These are phyloP conservation scores for Tylopilus sp. DNA, from an alignment of 1,284 basidiomycete species.

Conservation along the genomic window DNA sequence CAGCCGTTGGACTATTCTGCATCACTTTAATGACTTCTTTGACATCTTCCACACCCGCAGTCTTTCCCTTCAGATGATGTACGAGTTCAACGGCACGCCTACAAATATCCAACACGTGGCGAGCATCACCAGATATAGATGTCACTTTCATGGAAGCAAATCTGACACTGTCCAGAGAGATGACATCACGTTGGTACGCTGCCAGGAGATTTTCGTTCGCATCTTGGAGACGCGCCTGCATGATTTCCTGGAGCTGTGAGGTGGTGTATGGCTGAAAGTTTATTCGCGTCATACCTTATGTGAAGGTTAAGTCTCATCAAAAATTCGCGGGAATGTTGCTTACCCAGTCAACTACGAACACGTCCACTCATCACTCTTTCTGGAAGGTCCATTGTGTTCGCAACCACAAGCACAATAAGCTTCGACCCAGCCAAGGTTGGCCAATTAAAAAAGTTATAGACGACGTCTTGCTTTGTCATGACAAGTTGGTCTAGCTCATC, in stretches of 20 bases:
- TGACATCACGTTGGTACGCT: slow-evolving; percentile 59
- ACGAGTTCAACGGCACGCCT: slow-evolving; percentile 90
- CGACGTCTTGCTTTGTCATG: slow-evolving; percentile 96
- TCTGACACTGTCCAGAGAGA: slow-evolving; percentile 85
- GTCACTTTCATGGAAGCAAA: slow-evolving; percentile 94
- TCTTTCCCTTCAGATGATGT: slow-evolving; percentile 56
- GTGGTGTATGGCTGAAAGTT: slow-evolving; percentile 95
- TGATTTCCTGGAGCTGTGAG: slow-evolving; percentile 87
- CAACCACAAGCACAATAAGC: slow-evolving; percentile 96
- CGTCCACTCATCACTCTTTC: slow-evolving; percentile 94
- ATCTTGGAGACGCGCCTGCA: slow-evolving; percentile 80
- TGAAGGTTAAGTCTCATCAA: slow-evolving; percentile 9
- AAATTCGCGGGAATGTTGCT: slow-evolving; percentile 31
- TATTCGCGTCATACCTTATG: slow-evolving; percentile 91
- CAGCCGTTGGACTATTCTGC: slow-evolving; percentile 92
- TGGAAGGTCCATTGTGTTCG: slow-evolving; percentile 98
- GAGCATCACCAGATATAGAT: slow-evolving; percentile 94
- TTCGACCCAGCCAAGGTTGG: slow-evolving; percentile 89
- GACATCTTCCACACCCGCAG: slow-evolving; percentile 82
- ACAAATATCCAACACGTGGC: slow-evolving; percentile 95
- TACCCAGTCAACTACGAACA: slow-evolving; percentile 92
- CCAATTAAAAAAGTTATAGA: slow-evolving; percentile 99
- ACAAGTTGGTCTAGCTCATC: slow-evolving; percentile 98
- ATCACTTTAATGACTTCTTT: slow-evolving; percentile 88
- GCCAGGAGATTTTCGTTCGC: slow-evolving; percentile 60